Evolutionary conservation across 768 basidiomycete species (phyloP).

Genomic region (Suillus spraguei): DNA sequence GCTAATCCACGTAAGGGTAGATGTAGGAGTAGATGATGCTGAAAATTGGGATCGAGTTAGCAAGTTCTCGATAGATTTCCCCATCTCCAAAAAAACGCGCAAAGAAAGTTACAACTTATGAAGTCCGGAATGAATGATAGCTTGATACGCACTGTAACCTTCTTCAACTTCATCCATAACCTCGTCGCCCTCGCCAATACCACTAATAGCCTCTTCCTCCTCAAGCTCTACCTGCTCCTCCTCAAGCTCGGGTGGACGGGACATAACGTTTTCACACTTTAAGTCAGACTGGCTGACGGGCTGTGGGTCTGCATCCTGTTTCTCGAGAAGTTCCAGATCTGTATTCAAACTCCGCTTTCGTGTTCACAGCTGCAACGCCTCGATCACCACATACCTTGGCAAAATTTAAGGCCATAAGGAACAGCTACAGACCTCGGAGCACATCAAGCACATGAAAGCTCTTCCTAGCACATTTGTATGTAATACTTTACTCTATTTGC

Average conservation of each 20-base stretch:
- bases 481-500: neutral
- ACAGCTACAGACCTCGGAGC: conserved; percentile 3
- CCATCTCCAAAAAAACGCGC: conserved; percentile 2
- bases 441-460: conserved; percentile 1
- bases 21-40: conserved; percentile 91
- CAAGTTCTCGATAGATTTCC: conserved; percentile 4
- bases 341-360: conserved; percentile 34
- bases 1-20: conserved; percentile 92
- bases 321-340: conserved; percentile 30
- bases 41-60: conserved; percentile 4
- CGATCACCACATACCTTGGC: conserved; percentile 3
- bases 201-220: conserved; percentile 66
- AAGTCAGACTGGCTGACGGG: conserved; percentile 28
- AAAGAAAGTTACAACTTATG: conserved; percentile 6
- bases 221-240: conserved; percentile 54
- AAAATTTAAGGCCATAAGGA: neutral
- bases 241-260: conserved; percentile 42
- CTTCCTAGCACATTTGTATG: conserved; percentile 13
- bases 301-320: conserved; percentile 16
- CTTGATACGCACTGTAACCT: conserved; percentile 73
- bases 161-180: conserved; percentile 72
- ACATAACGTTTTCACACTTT: conserved; percentile 35
- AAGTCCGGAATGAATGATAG: conserved; percentile 15
- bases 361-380: neutral
- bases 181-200: conserved; percentile 66